Evolutionary conservation across 345 rosid species (phyloP).

Genomic region (Rhizophora apiculata): DNA sequence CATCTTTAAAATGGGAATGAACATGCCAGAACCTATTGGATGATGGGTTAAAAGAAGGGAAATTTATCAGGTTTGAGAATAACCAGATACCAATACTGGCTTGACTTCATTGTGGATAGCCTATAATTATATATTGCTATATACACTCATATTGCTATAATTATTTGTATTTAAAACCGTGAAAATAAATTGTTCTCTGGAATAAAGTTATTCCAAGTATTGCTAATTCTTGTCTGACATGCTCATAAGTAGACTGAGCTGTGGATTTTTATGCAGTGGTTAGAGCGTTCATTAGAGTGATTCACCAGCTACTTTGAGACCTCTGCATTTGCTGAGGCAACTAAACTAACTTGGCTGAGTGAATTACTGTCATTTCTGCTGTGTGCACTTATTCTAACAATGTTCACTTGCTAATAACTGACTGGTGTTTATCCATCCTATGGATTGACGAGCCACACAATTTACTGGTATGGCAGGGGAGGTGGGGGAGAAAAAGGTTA

Average conservation of each 20-base stretch:
- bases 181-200: constrained; percentile 13
- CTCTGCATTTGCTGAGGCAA: constrained; percentile 79
- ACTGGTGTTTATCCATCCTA: constrained; percentile 30
- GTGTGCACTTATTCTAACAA: constrained; percentile 5
- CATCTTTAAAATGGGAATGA: constrained; percentile 34
- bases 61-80: constrained; percentile 55
- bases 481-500: constrained; percentile 4
- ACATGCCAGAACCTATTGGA: constrained; percentile 33
- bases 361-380: constrained; percentile 11
- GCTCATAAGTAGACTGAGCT: constrained; percentile 14
- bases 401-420: constrained; percentile 22
- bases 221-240: constrained; percentile 14
- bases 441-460: constrained; percentile 28
- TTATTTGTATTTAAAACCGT: constrained; percentile 29
- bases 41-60: constrained; percentile 16
- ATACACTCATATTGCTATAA: constrained; percentile 7
- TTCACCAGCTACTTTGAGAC: constrained; percentile 42
- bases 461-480: constrained; percentile 9
- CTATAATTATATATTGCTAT: neutral
- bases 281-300: constrained; percentile 44
- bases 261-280: constrained; percentile 65
- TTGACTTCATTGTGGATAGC: constrained; percentile 27
- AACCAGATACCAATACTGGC: constrained; percentile 24
- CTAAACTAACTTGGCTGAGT: constrained; percentile 48
- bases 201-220: constrained; percentile 16